Percentiles rank a stretch among this genome's conserved stretches.
These are phyloP conservation scores for Acanthamoeba triangularis DNA, from an alignment of 208 protist genomes.

Conservation along the genomic window DNA sequence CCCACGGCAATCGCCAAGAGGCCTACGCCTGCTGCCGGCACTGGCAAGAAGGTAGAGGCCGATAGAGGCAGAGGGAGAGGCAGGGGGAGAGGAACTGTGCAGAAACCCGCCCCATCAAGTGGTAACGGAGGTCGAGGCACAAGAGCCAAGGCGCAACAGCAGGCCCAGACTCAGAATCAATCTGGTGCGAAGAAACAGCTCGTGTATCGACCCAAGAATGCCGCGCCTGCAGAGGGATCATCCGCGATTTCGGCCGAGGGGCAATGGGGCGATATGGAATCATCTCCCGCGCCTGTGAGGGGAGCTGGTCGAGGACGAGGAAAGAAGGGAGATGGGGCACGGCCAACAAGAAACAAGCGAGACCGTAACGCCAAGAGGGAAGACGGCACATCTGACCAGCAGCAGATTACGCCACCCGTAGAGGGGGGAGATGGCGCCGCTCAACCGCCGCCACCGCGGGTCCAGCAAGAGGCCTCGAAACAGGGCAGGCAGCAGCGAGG, in stretches of 20 bases:
- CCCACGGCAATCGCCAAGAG: background rate
- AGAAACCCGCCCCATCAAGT: background rate
- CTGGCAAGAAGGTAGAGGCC: background rate
- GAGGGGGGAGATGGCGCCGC: background rate
- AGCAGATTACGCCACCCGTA: background rate
- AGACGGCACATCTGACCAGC: background rate
- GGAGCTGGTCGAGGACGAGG: background rate
- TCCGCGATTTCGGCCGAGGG: background rate
- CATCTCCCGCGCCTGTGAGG: background rate
- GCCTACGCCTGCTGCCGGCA: background rate
- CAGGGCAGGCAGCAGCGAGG: background rate
- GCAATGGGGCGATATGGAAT: background rate
- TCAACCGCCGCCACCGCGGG: background rate
- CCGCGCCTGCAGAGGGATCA: background rate
- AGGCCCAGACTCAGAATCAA: background rate
- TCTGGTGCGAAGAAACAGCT: background rate
- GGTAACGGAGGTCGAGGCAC: background rate
- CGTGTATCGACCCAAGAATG: conserved; percentile 33
- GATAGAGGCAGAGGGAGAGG: background rate
- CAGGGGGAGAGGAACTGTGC: background rate
- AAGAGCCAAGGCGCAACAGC: background rate
- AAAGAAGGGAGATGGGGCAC: background rate
- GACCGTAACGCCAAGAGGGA: no score
- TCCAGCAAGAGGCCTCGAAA: background rate
- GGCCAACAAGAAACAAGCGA: no score